Evolutionary conservation across 177 flowering plant genomes (phyloP).

Genomic region (Vitis hybrid): DNA sequence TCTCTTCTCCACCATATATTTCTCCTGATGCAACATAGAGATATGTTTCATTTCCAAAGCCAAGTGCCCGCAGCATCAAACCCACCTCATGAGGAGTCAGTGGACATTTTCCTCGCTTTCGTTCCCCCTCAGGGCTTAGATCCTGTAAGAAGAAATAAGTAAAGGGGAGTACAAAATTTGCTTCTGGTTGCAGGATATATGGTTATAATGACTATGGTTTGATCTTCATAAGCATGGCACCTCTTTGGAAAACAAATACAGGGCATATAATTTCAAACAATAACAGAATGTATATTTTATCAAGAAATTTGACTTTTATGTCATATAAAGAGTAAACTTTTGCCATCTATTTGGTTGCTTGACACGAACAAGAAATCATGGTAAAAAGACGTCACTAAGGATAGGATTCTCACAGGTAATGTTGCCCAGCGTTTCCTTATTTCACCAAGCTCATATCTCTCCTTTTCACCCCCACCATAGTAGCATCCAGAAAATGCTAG

Average conservation of each 20-base stretch:
- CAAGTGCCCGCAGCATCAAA: conserved; percentile 90
- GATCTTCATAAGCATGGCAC: neutral
- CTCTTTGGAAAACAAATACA: neutral
- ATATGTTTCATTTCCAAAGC: conserved; percentile 76
- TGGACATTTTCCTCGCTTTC: conserved; percentile 89
- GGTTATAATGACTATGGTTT: neutral
- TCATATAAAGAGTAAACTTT: neutral
- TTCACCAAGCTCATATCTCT: conserved; percentile 74
- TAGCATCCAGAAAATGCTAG: conserved; percentile 99
- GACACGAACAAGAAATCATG: neutral
- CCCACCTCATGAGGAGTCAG: conserved; percentile 97
- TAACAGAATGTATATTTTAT: neutral
- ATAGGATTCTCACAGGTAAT: conserved; percentile 72
- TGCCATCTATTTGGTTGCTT: neutral
- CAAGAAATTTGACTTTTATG: neutral
- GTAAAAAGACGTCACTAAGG: neutral
- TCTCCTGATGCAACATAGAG: conserved; percentile 98
- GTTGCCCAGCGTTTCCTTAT: conserved; percentile 94
- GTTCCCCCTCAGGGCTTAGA: conserved; percentile 72
- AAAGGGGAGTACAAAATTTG: too few species aligned
- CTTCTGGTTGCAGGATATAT: neutral
- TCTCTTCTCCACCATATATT: conserved; percentile 93
- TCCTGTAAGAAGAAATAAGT: conserved; percentile 44
- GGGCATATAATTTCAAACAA: neutral
- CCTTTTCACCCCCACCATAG: conserved; percentile 95